Evolutionary conservation across 176 grass and related monocot genomes (phyloP), one percentile per base, ranked within the genome.

Genomic region (Urochloa ruziziensis): DNA sequence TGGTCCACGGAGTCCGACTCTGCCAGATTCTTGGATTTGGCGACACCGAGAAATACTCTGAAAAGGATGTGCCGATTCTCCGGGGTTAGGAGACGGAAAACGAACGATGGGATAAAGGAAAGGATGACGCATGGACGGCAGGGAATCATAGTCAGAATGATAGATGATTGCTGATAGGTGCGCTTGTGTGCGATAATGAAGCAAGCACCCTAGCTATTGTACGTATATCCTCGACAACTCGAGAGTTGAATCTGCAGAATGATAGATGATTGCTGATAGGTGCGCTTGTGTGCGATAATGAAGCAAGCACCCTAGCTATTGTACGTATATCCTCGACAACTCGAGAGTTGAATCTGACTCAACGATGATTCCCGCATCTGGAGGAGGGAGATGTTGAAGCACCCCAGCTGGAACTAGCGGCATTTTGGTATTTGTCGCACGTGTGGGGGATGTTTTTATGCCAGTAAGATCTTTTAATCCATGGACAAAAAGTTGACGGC

Each of bases 61-160:
- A 85, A 68, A 89, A 62, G 29, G 75, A 80, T 39, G 23, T 7
- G 47, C 8, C 56, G 78, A 35, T 86, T 28, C 54, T 51, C 10
- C 30, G 11, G 23, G n/a, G n/a, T n/a, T 63, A 40, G 43, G 32
- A 24, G 56, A 42, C 23, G 59, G 33, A 28, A 33, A 74, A 7
- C n/a, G 24, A 32, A 10, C 25, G 35, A 24, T 23, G 44, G 34
- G 13, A 47, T 66, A 10, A 13, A 80, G 19, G 10, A 49, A 80
- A 71, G 58, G 43, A 73, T 67, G 27, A 34, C 5, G 60, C 60
- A 81, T 67, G 48, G 49, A 23, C 6, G 61, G 49, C 11, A 48
- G 36, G 70, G 48, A 81, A 58, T n/a, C n/a, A n/a, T n/a, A n/a
- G n/a, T n/a, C n/a, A n/a, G n/a, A n/a, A n/a, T n/a, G n/a, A n/a